phyloP scores from a whole-genome alignment of 2,329 filamentous ascomycete genomes.

The Exserohilum rostratum region DNA sequence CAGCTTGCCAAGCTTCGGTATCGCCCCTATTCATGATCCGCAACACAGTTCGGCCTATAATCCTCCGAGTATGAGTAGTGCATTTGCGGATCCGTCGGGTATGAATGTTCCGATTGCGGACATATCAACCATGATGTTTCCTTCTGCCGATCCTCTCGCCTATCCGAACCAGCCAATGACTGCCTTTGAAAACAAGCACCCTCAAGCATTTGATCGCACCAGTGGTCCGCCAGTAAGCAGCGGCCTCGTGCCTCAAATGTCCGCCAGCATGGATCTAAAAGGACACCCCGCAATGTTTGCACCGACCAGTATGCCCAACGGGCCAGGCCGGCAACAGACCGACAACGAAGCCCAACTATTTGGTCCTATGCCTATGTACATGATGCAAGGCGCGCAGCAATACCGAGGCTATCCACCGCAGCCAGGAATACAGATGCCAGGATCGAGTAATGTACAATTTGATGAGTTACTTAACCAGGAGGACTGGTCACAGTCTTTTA shows the following conservation, averaged over 20 bases:
- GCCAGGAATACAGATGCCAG: constrained; percentile 27
- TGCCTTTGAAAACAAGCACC: constrained; percentile 55
- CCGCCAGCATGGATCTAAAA: constrained; percentile 34
- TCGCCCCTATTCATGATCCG: constrained; percentile 27
- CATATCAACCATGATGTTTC: constrained; percentile 80
- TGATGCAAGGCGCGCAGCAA: constrained; percentile 60
- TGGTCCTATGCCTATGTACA: constrained; percentile 72
- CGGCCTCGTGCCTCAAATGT: constrained; percentile 5
- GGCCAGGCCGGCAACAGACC: constrained; percentile 25
- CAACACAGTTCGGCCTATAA: constrained; percentile 40
- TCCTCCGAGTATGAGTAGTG: constrained; percentile 35
- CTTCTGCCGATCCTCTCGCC: constrained; percentile 76
- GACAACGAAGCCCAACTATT: constrained; percentile 77
- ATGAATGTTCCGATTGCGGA: constrained; percentile 64
- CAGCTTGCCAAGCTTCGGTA: constrained; percentile 35
- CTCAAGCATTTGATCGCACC: constrained; percentile 32
- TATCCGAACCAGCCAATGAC: constrained; percentile 80
- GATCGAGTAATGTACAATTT: constrained; percentile 40
- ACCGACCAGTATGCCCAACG: constrained; percentile 24
- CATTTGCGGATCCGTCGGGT: constrained; percentile 38
- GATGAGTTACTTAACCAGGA: constrained; percentile 48
- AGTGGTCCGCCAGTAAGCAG: constrained; percentile 5
- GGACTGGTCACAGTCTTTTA: constrained; percentile 49
- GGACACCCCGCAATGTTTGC: constrained; percentile 31
- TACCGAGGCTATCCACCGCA: constrained; percentile 37